Percentiles rank a stretch among this genome's conserved stretches.
Conservation (phyloP, 2,329 filamentous ascomycete genomes). For the Cladosporium sp. region DNA sequence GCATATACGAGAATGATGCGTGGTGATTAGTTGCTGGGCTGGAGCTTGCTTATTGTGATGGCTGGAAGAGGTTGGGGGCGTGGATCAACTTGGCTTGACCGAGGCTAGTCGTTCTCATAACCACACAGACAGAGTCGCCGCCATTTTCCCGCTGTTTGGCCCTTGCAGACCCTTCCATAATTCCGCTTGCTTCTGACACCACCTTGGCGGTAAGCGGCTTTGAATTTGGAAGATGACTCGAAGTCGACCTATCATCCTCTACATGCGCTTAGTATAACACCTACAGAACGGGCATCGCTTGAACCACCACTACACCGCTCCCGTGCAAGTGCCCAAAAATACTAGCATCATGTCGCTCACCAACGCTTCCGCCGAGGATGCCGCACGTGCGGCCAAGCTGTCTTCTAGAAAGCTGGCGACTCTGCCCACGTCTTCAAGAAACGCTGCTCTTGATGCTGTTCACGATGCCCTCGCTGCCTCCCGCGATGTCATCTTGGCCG, state of each 20-base stretch:
- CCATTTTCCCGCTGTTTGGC: no score
- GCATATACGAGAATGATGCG: background rate
- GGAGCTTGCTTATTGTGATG: background rate
- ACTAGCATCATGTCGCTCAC: conserved; percentile 71
- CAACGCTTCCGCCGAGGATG: conserved; percentile 71
- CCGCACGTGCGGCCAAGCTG: conserved; percentile 70
- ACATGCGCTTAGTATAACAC: background rate
- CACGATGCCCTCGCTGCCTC: conserved; percentile 68
- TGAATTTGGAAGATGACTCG: no score
- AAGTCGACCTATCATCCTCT: no score
- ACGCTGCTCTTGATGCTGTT: conserved; percentile 78
- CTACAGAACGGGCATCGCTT: background rate
- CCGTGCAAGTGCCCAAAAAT: background rate
- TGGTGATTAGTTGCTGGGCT: background rate
- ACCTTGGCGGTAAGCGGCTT: no score
- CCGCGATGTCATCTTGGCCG: conserved; percentile 72
- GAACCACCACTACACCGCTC: background rate
- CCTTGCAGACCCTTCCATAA: no score
- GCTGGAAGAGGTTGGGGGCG: background rate
- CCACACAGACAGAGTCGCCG: no score
- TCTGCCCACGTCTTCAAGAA: conserved; percentile 69
- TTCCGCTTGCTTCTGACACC: no score
- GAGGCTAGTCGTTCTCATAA: no score
- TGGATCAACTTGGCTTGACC: background rate
- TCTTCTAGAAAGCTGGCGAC: conserved; percentile 81